Percentiles rank a stretch among this genome's conserved stretches.
Evolutionary conservation across 1,284 basidiomycete species (phyloP).

Genomic region (Xerocomus amazonicus): DNA sequence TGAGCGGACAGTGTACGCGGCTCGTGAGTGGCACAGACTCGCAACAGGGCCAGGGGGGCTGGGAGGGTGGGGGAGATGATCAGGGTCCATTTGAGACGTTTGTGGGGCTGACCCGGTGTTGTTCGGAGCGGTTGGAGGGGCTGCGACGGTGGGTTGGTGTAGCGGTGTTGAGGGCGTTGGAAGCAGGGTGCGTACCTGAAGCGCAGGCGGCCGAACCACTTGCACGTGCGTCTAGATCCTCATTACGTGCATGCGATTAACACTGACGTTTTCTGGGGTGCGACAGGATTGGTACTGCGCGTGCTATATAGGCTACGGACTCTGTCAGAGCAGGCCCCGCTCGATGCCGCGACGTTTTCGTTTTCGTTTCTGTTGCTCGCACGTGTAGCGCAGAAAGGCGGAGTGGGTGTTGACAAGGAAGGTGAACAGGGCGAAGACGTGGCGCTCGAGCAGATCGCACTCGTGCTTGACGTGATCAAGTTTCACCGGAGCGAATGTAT

Average conservation of each 20-base stretch:
- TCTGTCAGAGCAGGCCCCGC: constrained; percentile 77
- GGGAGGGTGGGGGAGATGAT: too few relatives aligned
- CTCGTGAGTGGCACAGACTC: constrained; percentile 48
- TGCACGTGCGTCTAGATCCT: constrained; percentile 46
- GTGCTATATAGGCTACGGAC: constrained; percentile 86
- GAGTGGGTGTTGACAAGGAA: constrained; percentile 42
- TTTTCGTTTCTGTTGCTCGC: constrained; percentile 79
- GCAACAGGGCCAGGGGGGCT: too few relatives aligned
- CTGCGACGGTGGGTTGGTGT: constrained; percentile 74
- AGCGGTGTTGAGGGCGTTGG: constrained; percentile 72
- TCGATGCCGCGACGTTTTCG: constrained; percentile 84
- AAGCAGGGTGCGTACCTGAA: constrained; percentile 65
- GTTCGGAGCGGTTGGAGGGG: constrained; percentile 67
- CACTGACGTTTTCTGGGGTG: not conserved
- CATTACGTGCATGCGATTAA: not conserved
- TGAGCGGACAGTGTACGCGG: constrained; percentile 49
- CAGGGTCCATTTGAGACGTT: constrained; percentile 64
- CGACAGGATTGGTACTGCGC: constrained; percentile 71
- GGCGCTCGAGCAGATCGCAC: constrained; percentile 82
- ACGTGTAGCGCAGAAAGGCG: constrained; percentile 68
- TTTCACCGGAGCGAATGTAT: constrained; percentile 85
- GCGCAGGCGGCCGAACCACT: constrained; percentile 72
- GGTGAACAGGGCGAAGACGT: constrained; percentile 59
- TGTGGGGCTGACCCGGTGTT: constrained; percentile 60
- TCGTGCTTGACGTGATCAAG: constrained; percentile 82